Conservation (phyloP, 163 green algal genomes). For the Prototheca wickerhamii region DNA sequence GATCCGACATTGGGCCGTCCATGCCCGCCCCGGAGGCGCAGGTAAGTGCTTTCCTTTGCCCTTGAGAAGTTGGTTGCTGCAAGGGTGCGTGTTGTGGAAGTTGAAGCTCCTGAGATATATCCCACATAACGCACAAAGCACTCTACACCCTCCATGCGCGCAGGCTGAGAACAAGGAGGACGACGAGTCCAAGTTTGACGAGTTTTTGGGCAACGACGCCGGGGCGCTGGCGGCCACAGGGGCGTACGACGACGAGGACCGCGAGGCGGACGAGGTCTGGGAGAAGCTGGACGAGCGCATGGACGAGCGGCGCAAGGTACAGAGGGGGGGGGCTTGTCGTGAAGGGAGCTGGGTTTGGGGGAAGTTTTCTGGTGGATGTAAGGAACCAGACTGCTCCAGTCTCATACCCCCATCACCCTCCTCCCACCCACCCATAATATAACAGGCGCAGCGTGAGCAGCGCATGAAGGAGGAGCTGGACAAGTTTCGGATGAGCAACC, state of each 20-base stretch:
- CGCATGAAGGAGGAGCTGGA: conserved; percentile 85
- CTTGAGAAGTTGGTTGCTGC: no score
- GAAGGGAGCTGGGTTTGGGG: neutral
- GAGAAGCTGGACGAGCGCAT: conserved; percentile 87
- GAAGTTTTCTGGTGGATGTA: neutral
- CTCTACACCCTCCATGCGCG: no score
- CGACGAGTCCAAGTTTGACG: conserved; percentile 87
- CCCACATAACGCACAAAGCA: no score
- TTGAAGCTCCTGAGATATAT: no score
- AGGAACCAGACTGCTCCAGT: neutral
- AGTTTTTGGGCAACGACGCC: conserved; percentile 87
- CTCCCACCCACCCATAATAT: neutral
- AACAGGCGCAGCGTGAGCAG: conserved; percentile 63
- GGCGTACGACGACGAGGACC: conserved; percentile 81
- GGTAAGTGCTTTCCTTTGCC: no score
- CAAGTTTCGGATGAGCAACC: conserved; percentile 82
- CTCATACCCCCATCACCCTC: neutral
- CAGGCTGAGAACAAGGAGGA: conserved; percentile 31
- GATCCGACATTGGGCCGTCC: conserved; percentile 87
- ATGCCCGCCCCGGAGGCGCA: conserved; percentile 27
- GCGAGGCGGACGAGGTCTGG: conserved; percentile 63
- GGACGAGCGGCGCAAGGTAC: conserved; percentile 74
- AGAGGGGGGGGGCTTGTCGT: neutral
- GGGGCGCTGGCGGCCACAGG: conserved; percentile 44
- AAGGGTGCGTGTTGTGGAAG: no score